Evolutionary conservation across 441 rosid genomes (phyloP).

Genomic region (Brassica balearica): DNA sequence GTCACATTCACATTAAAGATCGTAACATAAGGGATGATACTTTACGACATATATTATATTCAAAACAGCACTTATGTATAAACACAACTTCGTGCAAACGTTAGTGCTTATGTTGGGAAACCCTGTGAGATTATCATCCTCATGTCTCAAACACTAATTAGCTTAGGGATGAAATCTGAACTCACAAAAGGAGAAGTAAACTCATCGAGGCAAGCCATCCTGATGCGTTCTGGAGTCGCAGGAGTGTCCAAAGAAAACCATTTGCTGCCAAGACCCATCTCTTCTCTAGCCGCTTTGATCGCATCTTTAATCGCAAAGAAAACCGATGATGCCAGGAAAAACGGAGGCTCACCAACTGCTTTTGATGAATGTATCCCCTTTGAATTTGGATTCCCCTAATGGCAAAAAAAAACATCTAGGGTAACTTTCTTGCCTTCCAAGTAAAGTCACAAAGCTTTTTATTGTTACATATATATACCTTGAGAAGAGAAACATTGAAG

Average conservation of each 20-base stretch:
- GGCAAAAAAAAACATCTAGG: not conserved
- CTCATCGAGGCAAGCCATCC: conserved; percentile 92
- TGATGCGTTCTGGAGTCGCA: conserved; percentile 92
- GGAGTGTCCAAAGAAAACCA: conserved; percentile 96
- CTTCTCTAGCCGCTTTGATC: conserved; percentile 76
- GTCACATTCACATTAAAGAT: too few relatives aligned
- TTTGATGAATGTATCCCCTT: conserved; percentile 90
- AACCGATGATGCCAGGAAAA: conserved; percentile 83
- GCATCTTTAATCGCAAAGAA: conserved; percentile 96
- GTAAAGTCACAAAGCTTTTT: not conserved
- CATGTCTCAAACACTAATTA: too few relatives aligned
- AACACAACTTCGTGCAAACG: too few relatives aligned
- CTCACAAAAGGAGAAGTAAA: conserved; percentile 57
- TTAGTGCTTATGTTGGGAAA: too few relatives aligned
- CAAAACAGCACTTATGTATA: not conserved
- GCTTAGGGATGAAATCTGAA: conserved; percentile 55
- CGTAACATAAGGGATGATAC: too few relatives aligned
- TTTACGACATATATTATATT: too few relatives aligned
- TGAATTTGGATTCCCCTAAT: not conserved
- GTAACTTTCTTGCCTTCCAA: not conserved
- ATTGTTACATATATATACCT: too few relatives aligned
- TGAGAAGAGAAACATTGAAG: too few relatives aligned
- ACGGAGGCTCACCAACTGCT: conserved; percentile 97
- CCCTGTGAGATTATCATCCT: too few relatives aligned
- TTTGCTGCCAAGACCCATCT: conserved; percentile 54